These are phyloP conservation scores for Pichia paraexigua DNA, from an alignment of 805 yeast species.

Conservation along the genomic window DNA sequence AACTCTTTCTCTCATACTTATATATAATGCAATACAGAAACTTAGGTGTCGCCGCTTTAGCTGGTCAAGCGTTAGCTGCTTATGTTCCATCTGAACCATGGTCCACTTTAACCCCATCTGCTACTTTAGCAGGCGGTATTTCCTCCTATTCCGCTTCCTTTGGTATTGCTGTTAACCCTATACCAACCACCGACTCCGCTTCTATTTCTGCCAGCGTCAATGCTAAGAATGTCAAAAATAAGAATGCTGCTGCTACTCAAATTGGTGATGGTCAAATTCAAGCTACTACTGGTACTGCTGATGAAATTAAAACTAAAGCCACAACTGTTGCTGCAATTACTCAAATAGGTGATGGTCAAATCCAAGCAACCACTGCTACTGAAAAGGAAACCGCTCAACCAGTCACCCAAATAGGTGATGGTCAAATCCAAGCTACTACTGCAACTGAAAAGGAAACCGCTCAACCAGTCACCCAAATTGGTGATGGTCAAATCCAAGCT, in stretches of 20 bases:
- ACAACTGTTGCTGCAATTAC: conserved; percentile 26
- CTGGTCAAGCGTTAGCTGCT: conserved; percentile 47
- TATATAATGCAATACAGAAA: conserved; percentile 37
- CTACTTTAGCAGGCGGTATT: conserved; percentile 40
- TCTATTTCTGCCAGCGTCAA: conserved; percentile 8
- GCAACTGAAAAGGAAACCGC: no score
- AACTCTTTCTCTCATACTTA: background rate
- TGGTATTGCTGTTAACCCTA: conserved; percentile 62
- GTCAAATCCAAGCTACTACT: conserved; percentile 22
- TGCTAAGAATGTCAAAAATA: conserved; percentile 2
- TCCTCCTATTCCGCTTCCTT: conserved; percentile 51
- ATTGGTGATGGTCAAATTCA: conserved; percentile 23
- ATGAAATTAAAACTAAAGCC: conserved; percentile 14
- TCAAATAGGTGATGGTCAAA: conserved; percentile 36
- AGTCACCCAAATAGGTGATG: conserved; percentile 17
- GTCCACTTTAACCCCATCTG: conserved; percentile 60
- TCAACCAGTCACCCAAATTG: conserved; percentile 36
- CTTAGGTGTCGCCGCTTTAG: conserved; percentile 37
- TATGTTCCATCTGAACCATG: conserved; percentile 60
- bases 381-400: no score
- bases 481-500: conserved; percentile 39
- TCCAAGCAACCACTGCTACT: conserved; percentile 32
- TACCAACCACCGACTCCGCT: conserved; percentile 46
- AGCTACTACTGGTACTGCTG: conserved; percentile 27
- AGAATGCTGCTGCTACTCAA: conserved; percentile 29